phyloP scores from a whole-genome alignment of 2,329 filamentous ascomycete species.

The Botryosphaeria dothidea region DNA sequence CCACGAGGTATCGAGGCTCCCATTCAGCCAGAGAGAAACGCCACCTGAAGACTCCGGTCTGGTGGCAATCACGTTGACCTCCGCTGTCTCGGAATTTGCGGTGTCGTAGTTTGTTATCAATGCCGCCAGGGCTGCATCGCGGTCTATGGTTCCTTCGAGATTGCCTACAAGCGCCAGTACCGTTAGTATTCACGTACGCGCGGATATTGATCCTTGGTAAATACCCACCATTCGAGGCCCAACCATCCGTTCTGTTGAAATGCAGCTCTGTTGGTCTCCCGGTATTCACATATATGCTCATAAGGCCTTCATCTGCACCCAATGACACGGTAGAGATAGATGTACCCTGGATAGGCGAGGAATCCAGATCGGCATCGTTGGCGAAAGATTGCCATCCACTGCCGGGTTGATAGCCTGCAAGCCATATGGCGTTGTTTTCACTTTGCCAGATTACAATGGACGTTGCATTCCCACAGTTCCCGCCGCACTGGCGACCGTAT shows the following conservation, averaged over 20 bases:
- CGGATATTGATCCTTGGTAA: not conserved
- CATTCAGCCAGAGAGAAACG: not conserved
- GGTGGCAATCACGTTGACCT: not conserved
- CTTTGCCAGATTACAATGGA: constrained; percentile 4
- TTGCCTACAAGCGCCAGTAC: not conserved
- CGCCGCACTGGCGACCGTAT: not conserved
- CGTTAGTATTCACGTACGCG: not conserved
- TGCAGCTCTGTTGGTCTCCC: constrained; percentile 4
- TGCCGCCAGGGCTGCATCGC: not conserved
- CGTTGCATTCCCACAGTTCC: not conserved
- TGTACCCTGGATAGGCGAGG: not conserved
- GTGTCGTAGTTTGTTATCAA: constrained; percentile 13
- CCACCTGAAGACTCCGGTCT: not conserved
- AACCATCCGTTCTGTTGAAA: constrained; percentile 7
- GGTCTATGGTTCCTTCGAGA: not conserved
- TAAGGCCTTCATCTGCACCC: not conserved
- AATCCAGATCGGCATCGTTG: not conserved
- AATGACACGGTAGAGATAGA: not conserved
- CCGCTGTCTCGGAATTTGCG: not conserved
- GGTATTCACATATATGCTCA: constrained; percentile 6
- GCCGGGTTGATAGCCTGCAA: not conserved
- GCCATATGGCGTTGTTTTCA: not conserved
- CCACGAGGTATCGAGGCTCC: not conserved
- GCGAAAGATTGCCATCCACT: not conserved
- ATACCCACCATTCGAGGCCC: not conserved